Conservation (phyloP, 2,329 filamentous ascomycete genomes). For the Exophiala mesophila region DNA sequence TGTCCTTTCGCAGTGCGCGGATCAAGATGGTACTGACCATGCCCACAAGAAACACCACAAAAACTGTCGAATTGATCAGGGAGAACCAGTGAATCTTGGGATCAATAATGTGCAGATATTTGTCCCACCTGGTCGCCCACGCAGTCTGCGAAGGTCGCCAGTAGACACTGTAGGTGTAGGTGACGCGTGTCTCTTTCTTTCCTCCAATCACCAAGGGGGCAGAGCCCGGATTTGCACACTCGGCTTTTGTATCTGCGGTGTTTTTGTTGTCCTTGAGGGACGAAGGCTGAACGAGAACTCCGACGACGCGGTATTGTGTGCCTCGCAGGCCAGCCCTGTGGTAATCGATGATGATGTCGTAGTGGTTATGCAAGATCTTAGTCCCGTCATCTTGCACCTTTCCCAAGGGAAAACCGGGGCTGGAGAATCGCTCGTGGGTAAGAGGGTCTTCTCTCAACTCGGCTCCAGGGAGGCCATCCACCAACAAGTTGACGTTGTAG, state of each 20-base stretch:
- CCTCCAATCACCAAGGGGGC: slow-evolving; percentile 58
- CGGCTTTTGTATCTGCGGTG: slow-evolving; percentile 51
- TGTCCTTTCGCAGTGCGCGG: slow-evolving; percentile 86
- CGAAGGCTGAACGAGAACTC: slow-evolving; percentile 78
- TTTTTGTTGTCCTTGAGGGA: slow-evolving; percentile 47
- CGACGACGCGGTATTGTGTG: slow-evolving; percentile 79
- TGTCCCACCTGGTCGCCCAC: slow-evolving; percentile 98
- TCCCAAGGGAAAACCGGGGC: slow-evolving; percentile 82
- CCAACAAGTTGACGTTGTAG: slow-evolving; percentile 91
- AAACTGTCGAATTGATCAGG: slow-evolving; percentile 89
- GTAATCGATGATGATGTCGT: slow-evolving; percentile 89
- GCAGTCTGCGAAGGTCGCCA: slow-evolving; percentile 80
- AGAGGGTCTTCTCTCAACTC: slow-evolving; percentile 73
- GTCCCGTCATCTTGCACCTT: slow-evolving; percentile 48
- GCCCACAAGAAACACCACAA: slow-evolving; percentile 83
- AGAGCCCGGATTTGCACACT: slow-evolving; percentile 55
- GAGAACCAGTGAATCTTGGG: slow-evolving; percentile 99
- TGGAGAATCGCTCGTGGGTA: slow-evolving; percentile 77
- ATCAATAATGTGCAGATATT: slow-evolving; percentile 94
- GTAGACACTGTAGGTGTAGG: slow-evolving; percentile 87
- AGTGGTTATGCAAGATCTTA: slow-evolving; percentile 82
- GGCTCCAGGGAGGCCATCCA: slow-evolving; percentile 88
- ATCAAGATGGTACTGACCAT: slow-evolving; percentile 92
- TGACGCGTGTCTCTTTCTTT: slow-evolving; percentile 60
- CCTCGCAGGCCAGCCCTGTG: slow-evolving; percentile 62